Conservation (phyloP, 495 filamentous ascomycete species). For the Tuber borchii region DNA sequence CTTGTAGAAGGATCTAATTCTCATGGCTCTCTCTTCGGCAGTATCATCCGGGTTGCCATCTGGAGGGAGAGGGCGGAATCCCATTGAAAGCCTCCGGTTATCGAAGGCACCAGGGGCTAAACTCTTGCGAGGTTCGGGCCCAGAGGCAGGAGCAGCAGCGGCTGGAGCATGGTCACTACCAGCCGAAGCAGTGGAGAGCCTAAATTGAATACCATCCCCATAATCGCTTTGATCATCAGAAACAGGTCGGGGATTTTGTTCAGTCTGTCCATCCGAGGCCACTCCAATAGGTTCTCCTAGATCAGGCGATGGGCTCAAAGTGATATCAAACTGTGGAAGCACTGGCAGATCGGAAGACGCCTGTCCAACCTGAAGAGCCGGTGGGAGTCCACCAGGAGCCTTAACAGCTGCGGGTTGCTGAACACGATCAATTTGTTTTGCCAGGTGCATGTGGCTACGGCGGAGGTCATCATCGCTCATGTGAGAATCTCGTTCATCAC, state of each 20-base stretch:
- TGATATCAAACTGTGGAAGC: conserved; percentile 26
- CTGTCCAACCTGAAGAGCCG: conserved; percentile 13
- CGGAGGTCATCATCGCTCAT: neutral
- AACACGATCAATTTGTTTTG: neutral
- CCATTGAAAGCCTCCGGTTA: conserved; percentile 71
- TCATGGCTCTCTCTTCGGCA: conserved; percentile 87
- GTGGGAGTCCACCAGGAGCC: conserved; percentile 6
- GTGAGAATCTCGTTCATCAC: neutral
- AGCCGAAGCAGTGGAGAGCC: conserved; percentile 46
- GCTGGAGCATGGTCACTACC: conserved; percentile 30
- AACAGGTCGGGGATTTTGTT: conserved; percentile 34
- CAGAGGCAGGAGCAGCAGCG: conserved; percentile 30
- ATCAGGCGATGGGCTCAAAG: conserved; percentile 22
- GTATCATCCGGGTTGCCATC: conserved; percentile 67
- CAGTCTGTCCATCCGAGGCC: conserved; percentile 1
- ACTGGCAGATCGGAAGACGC: conserved; percentile 4
- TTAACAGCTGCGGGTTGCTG: conserved; percentile 20
- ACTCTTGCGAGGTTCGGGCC: conserved; percentile 33
- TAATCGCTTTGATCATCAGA: conserved; percentile 56
- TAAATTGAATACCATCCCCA: conserved; percentile 55
- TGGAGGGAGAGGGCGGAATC: conserved; percentile 85
- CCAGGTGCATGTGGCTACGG: conserved; percentile 10
- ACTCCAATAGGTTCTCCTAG: neutral
- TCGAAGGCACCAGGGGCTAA: conserved; percentile 47
- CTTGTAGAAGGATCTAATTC: conserved; percentile 97